phyloP scores from a whole-genome alignment of 2,329 filamentous ascomycete genomes.

The Aspergillus amoenus region DNA sequence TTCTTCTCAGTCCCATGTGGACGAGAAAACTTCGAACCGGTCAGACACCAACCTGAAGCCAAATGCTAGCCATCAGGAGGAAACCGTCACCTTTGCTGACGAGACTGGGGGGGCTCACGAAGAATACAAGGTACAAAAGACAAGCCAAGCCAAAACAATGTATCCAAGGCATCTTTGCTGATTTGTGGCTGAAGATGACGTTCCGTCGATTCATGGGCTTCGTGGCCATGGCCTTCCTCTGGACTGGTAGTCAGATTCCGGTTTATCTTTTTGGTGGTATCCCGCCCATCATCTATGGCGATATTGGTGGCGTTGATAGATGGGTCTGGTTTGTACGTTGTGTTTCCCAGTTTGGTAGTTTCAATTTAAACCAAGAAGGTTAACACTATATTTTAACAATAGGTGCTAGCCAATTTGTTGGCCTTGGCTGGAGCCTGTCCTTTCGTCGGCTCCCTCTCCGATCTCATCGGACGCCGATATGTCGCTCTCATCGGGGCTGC shows the following conservation, averaged over 20 bases:
- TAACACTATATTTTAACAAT: background rate
- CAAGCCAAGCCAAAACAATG: too few species aligned
- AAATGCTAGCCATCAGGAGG: constrained; percentile 48
- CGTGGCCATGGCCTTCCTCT: constrained; percentile 59
- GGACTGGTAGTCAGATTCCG: constrained; percentile 62
- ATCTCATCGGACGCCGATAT: constrained; percentile 62
- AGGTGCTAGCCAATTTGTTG: constrained; percentile 54
- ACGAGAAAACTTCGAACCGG: constrained; percentile 30
- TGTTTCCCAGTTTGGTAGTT: background rate
- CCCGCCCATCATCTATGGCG: constrained; percentile 57
- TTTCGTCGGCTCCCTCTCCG: constrained; percentile 66
- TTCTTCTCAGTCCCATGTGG: constrained; percentile 17
- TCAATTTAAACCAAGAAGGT: background rate
- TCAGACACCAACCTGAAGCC: constrained; percentile 29
- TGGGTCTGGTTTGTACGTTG: constrained; percentile 60
- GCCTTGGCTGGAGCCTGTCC: constrained; percentile 58
- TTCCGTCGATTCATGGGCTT: constrained; percentile 54
- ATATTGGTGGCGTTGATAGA: constrained; percentile 60
- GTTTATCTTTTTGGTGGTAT: constrained; percentile 54
- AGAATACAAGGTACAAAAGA: constrained; percentile 36
- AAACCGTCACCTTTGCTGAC: constrained; percentile 49
- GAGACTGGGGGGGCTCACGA: constrained; percentile 27
- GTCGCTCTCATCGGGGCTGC: constrained; percentile 57
- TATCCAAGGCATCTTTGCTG: too few species aligned
- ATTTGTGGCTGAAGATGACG: constrained; percentile 41